Evolutionary conservation across 1,284 basidiomycete species (phyloP).

Genomic region (Ceratobasidium sp.): DNA sequence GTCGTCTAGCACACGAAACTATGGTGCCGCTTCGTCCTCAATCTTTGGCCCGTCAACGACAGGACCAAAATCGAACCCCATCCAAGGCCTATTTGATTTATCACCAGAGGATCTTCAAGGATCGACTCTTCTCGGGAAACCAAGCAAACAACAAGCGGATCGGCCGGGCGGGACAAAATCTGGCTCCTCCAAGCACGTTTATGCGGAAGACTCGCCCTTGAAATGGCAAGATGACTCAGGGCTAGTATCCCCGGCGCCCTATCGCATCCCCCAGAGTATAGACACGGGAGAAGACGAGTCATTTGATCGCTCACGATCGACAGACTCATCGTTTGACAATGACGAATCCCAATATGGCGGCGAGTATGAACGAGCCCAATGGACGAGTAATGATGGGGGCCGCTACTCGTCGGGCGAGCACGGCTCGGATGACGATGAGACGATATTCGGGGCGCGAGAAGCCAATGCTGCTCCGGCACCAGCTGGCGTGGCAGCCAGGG

Average conservation of each 20-base stretch:
- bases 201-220: conserved; percentile 35
- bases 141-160: conserved; percentile 4
- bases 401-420: conserved; percentile 15
- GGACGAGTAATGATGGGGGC: conserved; percentile 3
- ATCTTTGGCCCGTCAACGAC: conserved; percentile 10
- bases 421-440: conserved; percentile 25
- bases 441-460: conserved; percentile 32
- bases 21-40: conserved; percentile 22
- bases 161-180: neutral
- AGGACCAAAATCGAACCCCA: conserved; percentile 27
- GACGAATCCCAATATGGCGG: conserved; percentile 32
- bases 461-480: neutral
- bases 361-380: conserved; percentile 8
- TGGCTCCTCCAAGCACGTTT: conserved; percentile 11
- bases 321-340: conserved; percentile 37
- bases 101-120: conserved; percentile 32
- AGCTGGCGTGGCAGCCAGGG: conserved; percentile 8
- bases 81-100: conserved; percentile 28
- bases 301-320: conserved; percentile 32
- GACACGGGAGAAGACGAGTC: conserved; percentile 24
- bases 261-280: conserved; percentile 10
- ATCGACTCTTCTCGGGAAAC: conserved; percentile 9
- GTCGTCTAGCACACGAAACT: conserved; percentile 19
- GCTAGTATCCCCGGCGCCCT: conserved; percentile 24
- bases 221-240: conserved; percentile 35